Evolutionary conservation across 2,329 filamentous ascomycete species (phyloP), one percentile per base, ranked within the genome.

Genomic region (Pseudogymnoascus sp.): DNA sequence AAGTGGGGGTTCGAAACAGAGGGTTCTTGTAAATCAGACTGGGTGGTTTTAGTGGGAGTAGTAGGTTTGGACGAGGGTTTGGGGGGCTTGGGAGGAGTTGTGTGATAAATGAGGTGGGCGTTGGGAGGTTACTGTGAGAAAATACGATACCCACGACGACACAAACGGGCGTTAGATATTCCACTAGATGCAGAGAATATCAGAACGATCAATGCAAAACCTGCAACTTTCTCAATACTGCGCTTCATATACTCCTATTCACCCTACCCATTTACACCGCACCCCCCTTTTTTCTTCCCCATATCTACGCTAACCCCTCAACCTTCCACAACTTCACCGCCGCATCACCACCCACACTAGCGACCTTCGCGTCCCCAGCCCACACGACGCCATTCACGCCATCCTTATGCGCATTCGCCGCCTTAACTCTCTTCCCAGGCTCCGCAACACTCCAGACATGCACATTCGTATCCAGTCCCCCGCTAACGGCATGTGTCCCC

Each of bases 361-460:
- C 85, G 58, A 97, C 80, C 16, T 74, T 74, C 62, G 79, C 79
- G 7, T 81, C 84, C 28, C 80, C 81, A 12, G 90, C 80, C 91
- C 93, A 99, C 11, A 82, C 82, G 14, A 97, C 88, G 14, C 90
- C 93, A 67, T 88, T 91, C 16, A 97, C 91, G 8, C 94, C 94
- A 70, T 97, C 94, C 76, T 97, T 97, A 77, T 99, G 94, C 58
- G 93, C 91, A 70, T 96, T 96, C 20, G 85, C 76, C 12, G 86
- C 87, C 77, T 94, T 93, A 67, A 95, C 83, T 67, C 93, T 83
- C 74, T 89, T 89, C 2, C 90, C 91, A 0, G 93, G 93, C 71
- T 90, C 89, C 43, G 79, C 77, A 39, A 97, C 74, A 72, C 90
- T 96, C 91, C 94, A 99, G 30, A 96, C 86, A 71, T 90, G 92